Base-by-base conservation (phyloP, 139 green algal species). In the Nannochloris sp. region DNA sequence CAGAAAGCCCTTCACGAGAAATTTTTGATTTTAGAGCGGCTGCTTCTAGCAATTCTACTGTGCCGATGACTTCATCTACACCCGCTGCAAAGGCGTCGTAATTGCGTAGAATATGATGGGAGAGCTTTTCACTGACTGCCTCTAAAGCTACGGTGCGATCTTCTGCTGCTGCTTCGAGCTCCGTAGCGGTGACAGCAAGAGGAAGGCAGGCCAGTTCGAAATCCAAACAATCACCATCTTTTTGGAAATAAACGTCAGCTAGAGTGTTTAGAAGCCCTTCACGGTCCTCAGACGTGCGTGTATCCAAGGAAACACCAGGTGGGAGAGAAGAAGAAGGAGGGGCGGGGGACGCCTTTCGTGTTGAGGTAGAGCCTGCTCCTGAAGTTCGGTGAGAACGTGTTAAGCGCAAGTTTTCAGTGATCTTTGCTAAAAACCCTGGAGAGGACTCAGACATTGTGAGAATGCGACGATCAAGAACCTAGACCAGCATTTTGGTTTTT, bases 141-240 rank as follows among this genome's bases (percentile, higher is more conserved):
- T 85, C 79, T 19, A 85, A 55, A 6, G 74, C 71, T 3, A 9
- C 35, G 1, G 74, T 71, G 23, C 75, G 61, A 1, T 53, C 54
- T 36, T 85, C 79, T 8, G 76, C 79, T 14, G 81, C 47, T 1
- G 37, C n/a, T 27, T 83, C 76, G 42, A 85, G 57, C 23, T 70
- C 54, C 9, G 15, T 24, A 2, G 54, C 38, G 6, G 68, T 56
- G 47, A 85, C 76, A 24, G 39, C 38, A 6, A 68, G 19, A 4
- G 67, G 78, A 45, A 85, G 74, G 36, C 55, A 19, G 8, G 42
- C 39, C 38, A 83, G 45, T 54, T 85, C 78, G 4, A 54, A 29
- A 6, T 70, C 38, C 25, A 83, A 61, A 6, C 65, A 15, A 42
- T 79, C 74, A 13, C 51, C 54, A 1, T 44, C 24, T 3, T 31